phyloP scores from a whole-genome alignment of 495 filamentous ascomycete genomes.

The Neurospora discreta region DNA sequence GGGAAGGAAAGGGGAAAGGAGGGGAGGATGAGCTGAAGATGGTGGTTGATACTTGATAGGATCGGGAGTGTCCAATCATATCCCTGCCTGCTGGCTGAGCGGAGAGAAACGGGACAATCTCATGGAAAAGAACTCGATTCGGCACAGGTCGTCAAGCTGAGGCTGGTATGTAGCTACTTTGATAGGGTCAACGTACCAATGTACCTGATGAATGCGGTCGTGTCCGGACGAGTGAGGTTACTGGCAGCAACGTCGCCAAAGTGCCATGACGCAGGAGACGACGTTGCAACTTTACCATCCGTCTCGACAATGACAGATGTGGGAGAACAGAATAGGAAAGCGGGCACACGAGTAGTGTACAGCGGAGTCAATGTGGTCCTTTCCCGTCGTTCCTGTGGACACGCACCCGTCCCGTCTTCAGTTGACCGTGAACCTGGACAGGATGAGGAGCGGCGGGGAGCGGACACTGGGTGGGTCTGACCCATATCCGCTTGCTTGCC shows the following conservation, averaged over 20 bases:
- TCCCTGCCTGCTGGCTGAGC: neutral
- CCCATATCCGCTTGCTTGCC: neutral
- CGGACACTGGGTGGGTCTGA: neutral
- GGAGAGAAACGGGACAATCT: neutral
- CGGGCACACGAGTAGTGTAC: neutral
- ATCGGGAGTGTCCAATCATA: neutral
- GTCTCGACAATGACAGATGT: neutral
- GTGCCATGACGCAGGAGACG: neutral
- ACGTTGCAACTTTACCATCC: neutral
- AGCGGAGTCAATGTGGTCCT: neutral
- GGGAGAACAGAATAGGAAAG: neutral
- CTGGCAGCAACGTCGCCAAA: neutral
- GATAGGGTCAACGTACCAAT: neutral
- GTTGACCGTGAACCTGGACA: neutral
- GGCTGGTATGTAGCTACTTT: neutral
- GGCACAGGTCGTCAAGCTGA: neutral
- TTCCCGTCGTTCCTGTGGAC: neutral
- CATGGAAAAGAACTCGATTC: neutral
- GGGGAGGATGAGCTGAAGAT: neutral
- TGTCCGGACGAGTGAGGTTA: neutral
- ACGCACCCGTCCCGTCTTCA: neutral
- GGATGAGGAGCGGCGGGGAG: neutral
- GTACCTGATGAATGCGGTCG: neutral
- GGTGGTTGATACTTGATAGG: neutral
- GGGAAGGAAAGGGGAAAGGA: neutral